Base-by-base conservation (phyloP, 345 rosid species). In the Corymbia maculata region DNA sequence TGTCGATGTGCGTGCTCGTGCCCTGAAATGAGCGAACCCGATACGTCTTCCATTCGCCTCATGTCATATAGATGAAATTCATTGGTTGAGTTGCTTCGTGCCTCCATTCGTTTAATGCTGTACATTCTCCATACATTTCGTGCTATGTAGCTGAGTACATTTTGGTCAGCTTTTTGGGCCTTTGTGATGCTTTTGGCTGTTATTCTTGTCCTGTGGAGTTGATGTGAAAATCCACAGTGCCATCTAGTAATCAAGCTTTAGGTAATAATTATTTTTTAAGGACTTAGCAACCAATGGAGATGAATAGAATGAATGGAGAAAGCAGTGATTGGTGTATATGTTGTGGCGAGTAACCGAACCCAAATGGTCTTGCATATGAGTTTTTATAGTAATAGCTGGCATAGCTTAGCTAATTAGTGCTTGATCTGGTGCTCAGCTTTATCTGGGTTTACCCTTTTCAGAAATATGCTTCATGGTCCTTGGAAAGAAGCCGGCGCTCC, bases 401-500 rank as follows among this genome's bases (percentile, higher is more conserved):
- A 2, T 36, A 36, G 42, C 42, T 36, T 36, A 36, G 42, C 42
- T 36, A 36, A 11, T 45, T 47, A 53, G 75, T 88, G 59, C 10
- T 52, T 49, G 21, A 88, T 30, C 45, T 24, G 79, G 87, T 57
- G 82, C 51, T 52, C 42, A 85, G 50, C 66, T 79, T 90, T 68
- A 55, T 59, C 85, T 85, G 8, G 84, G 30, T 45, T 24, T 86
- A 75, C 61, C 52, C 47, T 30, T 86, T 52, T 53, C 87, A 97
- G 99, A 95, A 97, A 95, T 80, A 97, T 97, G 99, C 93, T 97
- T 17, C 97, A 96, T 86, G 98, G 98, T 91, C 98, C 97, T 55
- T 97, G 99, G 99, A 97, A 96, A 92, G 99, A 97, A 93, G 98
- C 99, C 52, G 92, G 88, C 52, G 94, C 99, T 52, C 99, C 96